Percentiles rank a stretch among this genome's conserved stretches.
phyloP scores from a whole-genome alignment of 2,329 filamentous ascomycete genomes.

The Elsinoe arachidis region DNA sequence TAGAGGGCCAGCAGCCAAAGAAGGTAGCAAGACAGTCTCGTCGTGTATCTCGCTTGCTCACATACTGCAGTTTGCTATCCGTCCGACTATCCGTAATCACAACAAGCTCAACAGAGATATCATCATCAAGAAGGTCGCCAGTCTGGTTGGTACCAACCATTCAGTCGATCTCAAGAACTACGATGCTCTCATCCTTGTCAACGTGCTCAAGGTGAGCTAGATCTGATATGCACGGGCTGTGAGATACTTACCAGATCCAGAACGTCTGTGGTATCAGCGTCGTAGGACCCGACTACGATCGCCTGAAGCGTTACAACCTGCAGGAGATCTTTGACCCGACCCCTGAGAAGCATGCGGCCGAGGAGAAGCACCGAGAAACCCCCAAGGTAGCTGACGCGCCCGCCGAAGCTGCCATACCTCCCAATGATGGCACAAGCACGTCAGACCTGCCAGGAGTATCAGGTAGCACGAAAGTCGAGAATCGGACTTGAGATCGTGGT shows the following conservation, averaged over 20 bases:
- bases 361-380: slow-evolving; percentile 19
- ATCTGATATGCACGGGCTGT: neutral
- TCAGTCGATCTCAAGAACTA: slow-evolving; percentile 70
- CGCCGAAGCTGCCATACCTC: too few species aligned
- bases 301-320: slow-evolving; percentile 68
- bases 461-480: neutral
- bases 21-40: slow-evolving; percentile 37
- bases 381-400: slow-evolving; percentile 17
- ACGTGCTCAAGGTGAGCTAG: slow-evolving; percentile 64
- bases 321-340: slow-evolving; percentile 58
- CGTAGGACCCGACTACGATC: slow-evolving; percentile 64
- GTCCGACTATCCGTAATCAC: slow-evolving; percentile 68
- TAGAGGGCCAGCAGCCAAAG: slow-evolving; percentile 37
- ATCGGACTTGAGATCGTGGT: neutral
- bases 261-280: slow-evolving; percentile 72
- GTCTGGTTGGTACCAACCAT: slow-evolving; percentile 56
- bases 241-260: slow-evolving; percentile 33
- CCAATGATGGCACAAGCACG: too few species aligned
- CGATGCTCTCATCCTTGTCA: slow-evolving; percentile 69
- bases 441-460: neutral
- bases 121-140: slow-evolving; percentile 64
- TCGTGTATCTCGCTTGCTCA: neutral
- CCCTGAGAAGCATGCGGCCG: slow-evolving; percentile 24
- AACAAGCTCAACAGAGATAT: slow-evolving; percentile 56
- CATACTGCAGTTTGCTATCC: slow-evolving; percentile 64